Base-by-base conservation (phyloP, 352 stramenopile genomes). In the Thraustochytrium striatum region DNA sequence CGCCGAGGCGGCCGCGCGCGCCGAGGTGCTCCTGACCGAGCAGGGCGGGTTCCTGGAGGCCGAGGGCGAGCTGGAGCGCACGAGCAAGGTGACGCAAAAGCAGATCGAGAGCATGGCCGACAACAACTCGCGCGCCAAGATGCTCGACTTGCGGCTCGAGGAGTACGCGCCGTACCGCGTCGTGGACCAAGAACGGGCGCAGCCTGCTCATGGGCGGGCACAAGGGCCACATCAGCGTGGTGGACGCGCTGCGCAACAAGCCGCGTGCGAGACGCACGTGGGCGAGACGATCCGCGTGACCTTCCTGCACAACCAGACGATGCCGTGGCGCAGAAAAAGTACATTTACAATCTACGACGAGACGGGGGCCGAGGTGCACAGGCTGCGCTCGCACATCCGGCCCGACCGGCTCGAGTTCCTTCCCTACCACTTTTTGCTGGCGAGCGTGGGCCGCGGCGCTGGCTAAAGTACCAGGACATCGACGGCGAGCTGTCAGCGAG, bases 321-420 rank as follows among this genome's bases (percentile, higher is more conserved):
- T 99, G 72, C n/a, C n/a, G n/a, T n/a, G n/a, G n/a, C n/a, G n/a
- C n/a, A n/a, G n/a, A n/a, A n/a, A n/a, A n/a, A n/a, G n/a, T n/a
- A n/a, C n/a, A n/a, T 96, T 99, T 75, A 96, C 96, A 0, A 98
- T 99, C 83, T 99, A 99, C 86, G 95, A 99, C 87, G 91, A 90
- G 83, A 90, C 93, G 11, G 96, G 96, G 16, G 91, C 91, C 16
- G 96, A 99, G 87, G 90, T 98, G 41, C 96, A 99, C 86, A 94
- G 93, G 72, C 89, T 99, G 72, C 89, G 91, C 32, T 86, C 93
- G 11, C 91, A 98, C 72, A 86, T 90, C 35, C 91, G 97, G 83
- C 93, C 96, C 0, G 87, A 92, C 36, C 87, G 86, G 38, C 87
- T 99, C 83, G 89, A 98, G 84, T 99, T 98, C 84, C 87, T 99